phyloP scores from a whole-genome alignment of 345 rosid species.

The Moricandia arvensis region DNA sequence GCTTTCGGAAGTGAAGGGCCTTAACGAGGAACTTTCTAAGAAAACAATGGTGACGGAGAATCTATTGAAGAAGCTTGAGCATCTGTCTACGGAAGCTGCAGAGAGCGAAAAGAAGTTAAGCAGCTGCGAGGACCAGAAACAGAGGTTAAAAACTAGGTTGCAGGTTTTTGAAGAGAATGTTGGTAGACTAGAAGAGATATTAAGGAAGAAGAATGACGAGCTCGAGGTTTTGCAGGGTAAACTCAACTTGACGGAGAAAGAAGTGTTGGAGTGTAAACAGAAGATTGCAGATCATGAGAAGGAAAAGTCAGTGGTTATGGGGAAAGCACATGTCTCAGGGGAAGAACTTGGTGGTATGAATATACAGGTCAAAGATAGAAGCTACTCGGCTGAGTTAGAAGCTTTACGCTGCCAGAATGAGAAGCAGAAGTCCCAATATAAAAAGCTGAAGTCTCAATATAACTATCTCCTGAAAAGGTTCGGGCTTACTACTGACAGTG shows the following conservation, averaged over 20 bases:
- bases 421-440: constrained; percentile 65
- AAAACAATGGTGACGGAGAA: constrained; percentile 40
- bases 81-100: constrained; percentile 23
- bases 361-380: constrained; percentile 29
- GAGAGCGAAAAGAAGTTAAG: constrained; percentile 39
- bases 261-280: constrained; percentile 39
- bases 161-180: constrained; percentile 47
- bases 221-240: constrained; percentile 42
- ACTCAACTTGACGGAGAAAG: constrained; percentile 36
- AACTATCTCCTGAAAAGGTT: constrained; percentile 49
- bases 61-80: constrained; percentile 39
- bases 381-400: constrained; percentile 36
- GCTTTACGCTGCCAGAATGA: constrained; percentile 43
- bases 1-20: constrained; percentile 43
- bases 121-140: constrained; percentile 45
- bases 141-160: constrained; percentile 33
- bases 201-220: constrained; percentile 42
- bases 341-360: constrained; percentile 43
- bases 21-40: constrained; percentile 46
- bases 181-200: constrained; percentile 42
- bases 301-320: constrained; percentile 32
- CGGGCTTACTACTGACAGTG: constrained; percentile 52
- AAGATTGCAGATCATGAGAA: constrained; percentile 43
- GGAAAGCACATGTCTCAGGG: constrained; percentile 46
- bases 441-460: constrained; percentile 68